Conservation (phyloP, 495 filamentous ascomycete genomes). For the Aspergillus sparsus region DNA sequence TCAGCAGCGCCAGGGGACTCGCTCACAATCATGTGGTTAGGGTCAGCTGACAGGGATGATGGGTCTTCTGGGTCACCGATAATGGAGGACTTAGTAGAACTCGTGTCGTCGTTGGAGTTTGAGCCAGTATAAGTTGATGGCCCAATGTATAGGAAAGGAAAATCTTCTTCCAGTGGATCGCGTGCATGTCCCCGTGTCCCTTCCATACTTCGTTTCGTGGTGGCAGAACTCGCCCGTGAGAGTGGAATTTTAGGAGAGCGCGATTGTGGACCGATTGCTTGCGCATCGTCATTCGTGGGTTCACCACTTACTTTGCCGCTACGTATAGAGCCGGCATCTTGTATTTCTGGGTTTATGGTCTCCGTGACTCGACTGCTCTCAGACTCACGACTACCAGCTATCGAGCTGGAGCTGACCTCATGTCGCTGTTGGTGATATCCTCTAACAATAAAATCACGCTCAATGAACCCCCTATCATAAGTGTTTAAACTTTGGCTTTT, state of each 20-base stretch:
- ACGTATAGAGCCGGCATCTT: constrained; percentile 34
- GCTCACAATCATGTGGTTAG: constrained; percentile 55
- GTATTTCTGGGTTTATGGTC: constrained; percentile 28
- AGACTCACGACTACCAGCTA: constrained; percentile 18
- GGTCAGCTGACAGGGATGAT: constrained; percentile 9
- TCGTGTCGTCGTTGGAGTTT: constrained; percentile 18
- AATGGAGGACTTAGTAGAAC: constrained; percentile 19
- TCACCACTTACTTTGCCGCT: constrained; percentile 27
- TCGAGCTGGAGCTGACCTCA: constrained; percentile 20
- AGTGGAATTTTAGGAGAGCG: constrained; percentile 33
- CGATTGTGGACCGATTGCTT: constrained; percentile 26
- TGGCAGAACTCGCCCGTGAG: constrained; percentile 41
- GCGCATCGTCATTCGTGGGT: constrained; percentile 21
- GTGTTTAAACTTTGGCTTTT: constrained; percentile 52
- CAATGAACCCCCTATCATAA: constrained; percentile 51
- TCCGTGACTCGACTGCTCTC: constrained; percentile 24
- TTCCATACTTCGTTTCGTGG: constrained; percentile 44
- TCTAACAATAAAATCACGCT: constrained; percentile 50
- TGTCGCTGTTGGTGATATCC: constrained; percentile 46
- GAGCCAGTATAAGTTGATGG: constrained; percentile 49
- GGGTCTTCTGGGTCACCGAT: constrained; percentile 32
- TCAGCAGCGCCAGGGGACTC: constrained; percentile 81
- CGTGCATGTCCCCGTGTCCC: constrained; percentile 64
- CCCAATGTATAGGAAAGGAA: constrained; percentile 73
- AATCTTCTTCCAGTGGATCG: constrained; percentile 61